phyloP scores from a whole-genome alignment of 257 asterid species.

The Jacaranda copaia region DNA sequence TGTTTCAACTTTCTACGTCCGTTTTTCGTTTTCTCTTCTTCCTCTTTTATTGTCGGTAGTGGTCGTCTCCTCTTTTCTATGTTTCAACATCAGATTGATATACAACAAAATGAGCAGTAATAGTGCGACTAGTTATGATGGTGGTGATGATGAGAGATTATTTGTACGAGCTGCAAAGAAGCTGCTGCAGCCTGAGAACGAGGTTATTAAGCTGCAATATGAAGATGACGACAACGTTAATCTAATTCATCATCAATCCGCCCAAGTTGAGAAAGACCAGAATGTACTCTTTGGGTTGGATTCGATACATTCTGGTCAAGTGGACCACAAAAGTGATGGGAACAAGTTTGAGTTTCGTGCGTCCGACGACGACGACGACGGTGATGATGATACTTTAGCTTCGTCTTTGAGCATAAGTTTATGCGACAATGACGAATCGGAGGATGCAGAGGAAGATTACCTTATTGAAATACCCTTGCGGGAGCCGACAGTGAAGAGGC shows the following conservation, averaged over 20 bases:
- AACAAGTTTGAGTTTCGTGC: too few species aligned
- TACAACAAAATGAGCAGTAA: slow-evolving; percentile 25
- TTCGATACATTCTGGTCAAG: background rate
- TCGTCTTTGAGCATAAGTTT: background rate
- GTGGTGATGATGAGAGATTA: too few species aligned
- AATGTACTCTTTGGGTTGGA: too few species aligned
- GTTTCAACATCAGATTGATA: background rate
- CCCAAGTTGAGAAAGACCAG: too few species aligned
- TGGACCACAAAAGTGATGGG: background rate
- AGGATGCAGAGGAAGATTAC: slow-evolving; percentile 35
- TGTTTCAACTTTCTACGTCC: slow-evolving; percentile 32
- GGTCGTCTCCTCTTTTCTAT: slow-evolving; percentile 25
- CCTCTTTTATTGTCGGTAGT: background rate
- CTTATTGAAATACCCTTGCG: slow-evolving; percentile 36
- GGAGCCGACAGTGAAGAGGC: background rate
- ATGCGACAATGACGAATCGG: background rate
- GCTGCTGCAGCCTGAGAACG: background rate
- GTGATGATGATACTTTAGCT: too few species aligned
- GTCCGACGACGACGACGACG: too few species aligned
- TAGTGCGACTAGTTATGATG: too few species aligned
- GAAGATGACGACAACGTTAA: background rate
- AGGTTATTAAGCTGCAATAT: background rate
- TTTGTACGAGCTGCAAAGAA: background rate
- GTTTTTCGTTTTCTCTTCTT: background rate
- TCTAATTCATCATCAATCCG: too few species aligned